A percentile compares a stretch with the other conserved stretches of the same genome.
phyloP scores from a whole-genome alignment of 176 grass and related monocot species.

The Eragrostis nindensis region DNA sequence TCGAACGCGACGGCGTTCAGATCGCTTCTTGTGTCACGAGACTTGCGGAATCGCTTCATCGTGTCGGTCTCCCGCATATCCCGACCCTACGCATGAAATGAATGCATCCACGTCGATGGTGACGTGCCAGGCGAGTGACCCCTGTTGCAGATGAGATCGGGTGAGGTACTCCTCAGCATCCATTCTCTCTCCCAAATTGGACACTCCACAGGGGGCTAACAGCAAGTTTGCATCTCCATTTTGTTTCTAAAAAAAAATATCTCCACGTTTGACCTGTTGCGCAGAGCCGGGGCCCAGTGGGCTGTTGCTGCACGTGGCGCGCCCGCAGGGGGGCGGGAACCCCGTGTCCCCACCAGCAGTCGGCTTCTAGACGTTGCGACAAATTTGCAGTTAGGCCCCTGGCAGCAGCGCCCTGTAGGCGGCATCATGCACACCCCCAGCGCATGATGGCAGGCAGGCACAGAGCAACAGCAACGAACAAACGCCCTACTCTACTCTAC shows the following conservation, averaged over 20 bases:
- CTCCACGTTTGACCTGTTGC: not conserved
- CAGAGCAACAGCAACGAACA: not conserved
- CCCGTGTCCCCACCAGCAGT: not conserved
- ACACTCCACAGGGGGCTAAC: not conserved
- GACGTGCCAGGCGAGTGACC: too few species aligned
- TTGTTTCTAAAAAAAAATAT: not conserved
- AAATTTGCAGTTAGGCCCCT: not conserved
- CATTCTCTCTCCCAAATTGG: not conserved
- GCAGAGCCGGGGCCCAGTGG: not conserved
- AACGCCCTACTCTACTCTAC: not conserved
- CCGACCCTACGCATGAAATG: too few species aligned
- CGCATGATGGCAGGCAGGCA: too few species aligned
- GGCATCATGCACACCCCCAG: not conserved
- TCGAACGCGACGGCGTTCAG: too few species aligned
- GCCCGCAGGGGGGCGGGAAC: not conserved
- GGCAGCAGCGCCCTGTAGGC: not conserved
- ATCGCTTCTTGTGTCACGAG: too few species aligned
- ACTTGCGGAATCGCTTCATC: too few species aligned
- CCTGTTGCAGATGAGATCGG: too few species aligned
- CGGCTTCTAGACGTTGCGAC: not conserved
- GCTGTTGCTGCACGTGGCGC: slow-evolving; percentile 30
- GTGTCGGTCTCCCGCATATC: too few species aligned
- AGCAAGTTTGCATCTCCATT: too few species aligned
- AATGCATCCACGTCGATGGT: too few species aligned
- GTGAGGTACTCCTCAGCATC: too few species aligned